phyloP scores from a whole-genome alignment of 257 asterid genomes.

The Przewalskia tangutica region DNA sequence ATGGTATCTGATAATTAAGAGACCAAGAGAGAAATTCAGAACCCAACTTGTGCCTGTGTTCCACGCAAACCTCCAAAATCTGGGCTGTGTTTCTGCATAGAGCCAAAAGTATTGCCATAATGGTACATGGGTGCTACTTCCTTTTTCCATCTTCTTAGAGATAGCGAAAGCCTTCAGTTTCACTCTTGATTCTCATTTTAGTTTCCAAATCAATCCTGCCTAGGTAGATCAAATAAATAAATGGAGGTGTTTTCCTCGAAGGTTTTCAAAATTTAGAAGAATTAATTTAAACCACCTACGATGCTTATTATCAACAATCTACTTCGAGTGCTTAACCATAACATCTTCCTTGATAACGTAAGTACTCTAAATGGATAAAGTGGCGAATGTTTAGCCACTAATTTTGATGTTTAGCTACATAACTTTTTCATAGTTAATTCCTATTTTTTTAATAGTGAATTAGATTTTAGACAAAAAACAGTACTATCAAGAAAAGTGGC shows the following conservation, averaged over 20 bases:
- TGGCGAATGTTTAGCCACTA: no score
- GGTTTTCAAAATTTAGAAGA: no score
- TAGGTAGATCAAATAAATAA: neutral
- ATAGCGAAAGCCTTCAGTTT: neutral
- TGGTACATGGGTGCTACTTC: neutral
- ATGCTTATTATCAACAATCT: neutral
- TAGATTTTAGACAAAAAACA: neutral
- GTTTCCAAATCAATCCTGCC: neutral
- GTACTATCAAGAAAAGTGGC: neutral
- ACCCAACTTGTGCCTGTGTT: neutral
- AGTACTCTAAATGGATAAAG: no score
- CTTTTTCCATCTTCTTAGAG: neutral
- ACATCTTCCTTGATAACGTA: neutral
- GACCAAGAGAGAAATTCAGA: neutral
- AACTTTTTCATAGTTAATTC: no score
- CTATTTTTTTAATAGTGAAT: no score
- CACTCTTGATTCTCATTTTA: neutral
- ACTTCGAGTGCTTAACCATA: neutral
- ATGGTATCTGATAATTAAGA: neutral
- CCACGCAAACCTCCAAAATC: neutral
- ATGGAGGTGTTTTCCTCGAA: neutral
- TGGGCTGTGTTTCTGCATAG: neutral
- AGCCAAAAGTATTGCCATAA: neutral
- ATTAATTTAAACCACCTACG: neutral
- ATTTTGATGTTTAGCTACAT: no score